phyloP scores from a whole-genome alignment of 306 rosid species.

The Vigna trinervia region DNA sequence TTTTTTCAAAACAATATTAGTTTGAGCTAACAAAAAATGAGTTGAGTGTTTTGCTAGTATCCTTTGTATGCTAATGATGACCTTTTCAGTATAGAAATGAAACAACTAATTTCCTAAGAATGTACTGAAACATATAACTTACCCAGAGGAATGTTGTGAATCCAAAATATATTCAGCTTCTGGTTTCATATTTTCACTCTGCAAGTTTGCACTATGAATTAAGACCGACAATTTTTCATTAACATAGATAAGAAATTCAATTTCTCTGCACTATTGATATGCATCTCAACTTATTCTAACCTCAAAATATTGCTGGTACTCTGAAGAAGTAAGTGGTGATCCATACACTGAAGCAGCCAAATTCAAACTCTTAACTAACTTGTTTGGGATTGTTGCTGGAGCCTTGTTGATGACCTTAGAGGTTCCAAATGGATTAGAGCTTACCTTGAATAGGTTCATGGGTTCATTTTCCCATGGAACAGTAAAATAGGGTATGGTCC shows the following conservation, averaged over 20 bases:
- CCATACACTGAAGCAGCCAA: slow-evolving; percentile 62
- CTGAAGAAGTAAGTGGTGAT: slow-evolving; percentile 78
- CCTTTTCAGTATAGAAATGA: slow-evolving; percentile 21
- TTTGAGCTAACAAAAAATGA: not conserved
- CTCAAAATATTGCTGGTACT: slow-evolving; percentile 80
- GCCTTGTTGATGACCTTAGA: slow-evolving; percentile 52
- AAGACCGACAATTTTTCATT: slow-evolving; percentile 19
- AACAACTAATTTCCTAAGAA: slow-evolving; percentile 17
- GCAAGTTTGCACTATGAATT: slow-evolving; percentile 45
- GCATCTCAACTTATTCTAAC: slow-evolving; percentile 50
- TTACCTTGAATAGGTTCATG: slow-evolving; percentile 48
- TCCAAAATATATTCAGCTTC: slow-evolving; percentile 75
- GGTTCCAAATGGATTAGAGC: slow-evolving; percentile 58
- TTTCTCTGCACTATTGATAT: not conserved
- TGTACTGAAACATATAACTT: slow-evolving; percentile 41
- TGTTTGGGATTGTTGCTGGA: slow-evolving; percentile 46
- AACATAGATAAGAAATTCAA: slow-evolving; percentile 17
- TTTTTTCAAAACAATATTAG: no score
- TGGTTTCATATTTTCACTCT: slow-evolving; percentile 66
- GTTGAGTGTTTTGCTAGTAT: not conserved
- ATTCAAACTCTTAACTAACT: slow-evolving; percentile 47
- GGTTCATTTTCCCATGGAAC: slow-evolving; percentile 80
- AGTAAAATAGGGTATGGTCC: slow-evolving; percentile 79
- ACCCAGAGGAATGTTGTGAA: slow-evolving; percentile 59
- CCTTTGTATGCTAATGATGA: slow-evolving; percentile 7